Conservation (phyloP, 179 eudicot species). For the Silene coronaria region DNA sequence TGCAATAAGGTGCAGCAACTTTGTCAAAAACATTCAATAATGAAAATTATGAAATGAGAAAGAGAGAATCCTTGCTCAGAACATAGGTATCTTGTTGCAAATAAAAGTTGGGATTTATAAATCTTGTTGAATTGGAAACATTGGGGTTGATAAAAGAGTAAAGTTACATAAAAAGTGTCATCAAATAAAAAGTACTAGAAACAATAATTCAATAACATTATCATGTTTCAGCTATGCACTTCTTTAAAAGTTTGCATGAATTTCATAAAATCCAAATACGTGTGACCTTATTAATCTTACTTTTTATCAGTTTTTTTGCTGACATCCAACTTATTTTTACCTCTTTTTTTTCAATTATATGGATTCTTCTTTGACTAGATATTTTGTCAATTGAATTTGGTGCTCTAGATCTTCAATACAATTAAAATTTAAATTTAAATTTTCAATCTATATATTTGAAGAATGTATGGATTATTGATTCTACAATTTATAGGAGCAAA, state of each 20-base stretch:
- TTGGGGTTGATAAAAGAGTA: slow-evolving; percentile 19
- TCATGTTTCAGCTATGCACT: slow-evolving; percentile 17
- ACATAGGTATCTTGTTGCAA: slow-evolving; percentile 18
- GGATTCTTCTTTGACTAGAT: slow-evolving; percentile 2
- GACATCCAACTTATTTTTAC: slow-evolving; percentile 13
- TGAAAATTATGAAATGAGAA: neutral
- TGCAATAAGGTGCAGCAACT: slow-evolving; percentile 8
- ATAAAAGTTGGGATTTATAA: slow-evolving; percentile 3
- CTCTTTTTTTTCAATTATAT: slow-evolving; percentile 20
- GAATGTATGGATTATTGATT: too few relatives aligned
- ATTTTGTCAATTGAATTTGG: neutral
- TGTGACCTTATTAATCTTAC: slow-evolving; percentile 24
- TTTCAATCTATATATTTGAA: too few relatives aligned
- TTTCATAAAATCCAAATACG: slow-evolving; percentile 22
- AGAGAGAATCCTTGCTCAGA: slow-evolving; percentile 19
- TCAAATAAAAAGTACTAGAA: slow-evolving; percentile 14
- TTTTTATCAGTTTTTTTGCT: slow-evolving; percentile 23
- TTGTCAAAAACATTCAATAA: slow-evolving; percentile 16
- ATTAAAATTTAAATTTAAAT: too few relatives aligned
- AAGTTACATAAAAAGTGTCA: slow-evolving; percentile 17
- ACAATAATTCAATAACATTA: slow-evolving; percentile 18
- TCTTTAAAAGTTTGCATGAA: slow-evolving; percentile 17
- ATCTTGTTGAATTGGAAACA: neutral
- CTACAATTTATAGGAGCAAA: too few relatives aligned
- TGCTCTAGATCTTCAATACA: neutral